A percentile compares a stretch with the other conserved stretches of the same genome.
Evolutionary conservation across 1,284 basidiomycete species (phyloP).

Genomic region (Cryptococcus sp.): DNA sequence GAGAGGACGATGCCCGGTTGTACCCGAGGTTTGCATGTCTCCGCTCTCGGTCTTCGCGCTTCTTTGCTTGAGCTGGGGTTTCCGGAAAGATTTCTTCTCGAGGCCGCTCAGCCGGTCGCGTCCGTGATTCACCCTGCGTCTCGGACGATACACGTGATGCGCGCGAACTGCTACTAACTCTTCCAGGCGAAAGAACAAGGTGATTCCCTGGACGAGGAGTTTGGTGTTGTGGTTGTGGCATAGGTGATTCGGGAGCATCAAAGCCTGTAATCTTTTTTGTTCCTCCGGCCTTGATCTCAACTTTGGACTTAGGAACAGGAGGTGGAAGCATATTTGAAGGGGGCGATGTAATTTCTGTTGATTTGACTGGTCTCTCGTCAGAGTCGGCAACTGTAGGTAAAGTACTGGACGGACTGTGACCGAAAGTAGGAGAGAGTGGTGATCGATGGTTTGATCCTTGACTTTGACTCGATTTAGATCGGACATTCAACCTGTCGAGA

Average conservation of each 20-base stretch:
- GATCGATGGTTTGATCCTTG: slow-evolving; percentile 11
- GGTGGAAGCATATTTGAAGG: neutral
- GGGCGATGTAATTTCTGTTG: slow-evolving; percentile 12
- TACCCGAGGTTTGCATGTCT: slow-evolving; percentile 7
- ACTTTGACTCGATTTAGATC: slow-evolving; percentile 18
- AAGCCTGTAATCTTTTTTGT: slow-evolving; percentile 35
- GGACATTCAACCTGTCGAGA: slow-evolving; percentile 4
- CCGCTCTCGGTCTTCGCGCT: slow-evolving; percentile 39
- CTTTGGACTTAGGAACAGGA: slow-evolving; percentile 9
- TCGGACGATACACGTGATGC: slow-evolving; percentile 14
- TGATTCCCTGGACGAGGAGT: slow-evolving; percentile 3
- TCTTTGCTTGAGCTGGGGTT: slow-evolving; percentile 42
- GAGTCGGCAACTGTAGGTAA: slow-evolving; percentile 10
- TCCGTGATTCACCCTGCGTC: slow-evolving; percentile 9
- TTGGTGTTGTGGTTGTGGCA: slow-evolving; percentile 1
- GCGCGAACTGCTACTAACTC: slow-evolving; percentile 6
- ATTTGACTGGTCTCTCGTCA: slow-evolving; percentile 19
- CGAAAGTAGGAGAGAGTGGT: slow-evolving; percentile 34
- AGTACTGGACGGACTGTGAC: slow-evolving; percentile 3
- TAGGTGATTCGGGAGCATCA: slow-evolving; percentile 23
- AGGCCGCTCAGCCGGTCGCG: slow-evolving; percentile 32
- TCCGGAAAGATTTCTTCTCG: slow-evolving; percentile 42
- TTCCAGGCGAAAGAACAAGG: slow-evolving; percentile 9
- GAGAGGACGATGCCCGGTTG: neutral
- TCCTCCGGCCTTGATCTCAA: slow-evolving; percentile 24